Evolutionary conservation across 1,284 basidiomycete genomes (phyloP).

Genomic region (Lentinula novae-zelandiae): DNA sequence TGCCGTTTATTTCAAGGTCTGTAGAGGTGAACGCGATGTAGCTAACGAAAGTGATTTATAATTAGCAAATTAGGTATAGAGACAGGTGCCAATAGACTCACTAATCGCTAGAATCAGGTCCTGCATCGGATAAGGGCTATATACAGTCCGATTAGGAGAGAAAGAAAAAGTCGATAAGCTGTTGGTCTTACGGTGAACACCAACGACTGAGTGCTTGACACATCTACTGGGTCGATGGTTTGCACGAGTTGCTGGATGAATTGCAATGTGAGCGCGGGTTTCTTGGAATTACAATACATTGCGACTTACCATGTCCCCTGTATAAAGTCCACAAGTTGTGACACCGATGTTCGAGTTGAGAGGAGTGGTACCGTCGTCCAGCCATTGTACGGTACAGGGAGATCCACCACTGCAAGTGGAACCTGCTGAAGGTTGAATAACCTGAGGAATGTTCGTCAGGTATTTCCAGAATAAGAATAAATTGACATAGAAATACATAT

Average conservation of each 20-base stretch:
- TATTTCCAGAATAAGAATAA: neutral
- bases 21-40: constrained; percentile 58
- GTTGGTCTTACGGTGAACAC: constrained; percentile 47
- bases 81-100: constrained; percentile 27
- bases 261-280: constrained; percentile 2
- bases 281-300: neutral
- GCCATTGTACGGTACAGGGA: constrained; percentile 51
- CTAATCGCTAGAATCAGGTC: constrained; percentile 52
- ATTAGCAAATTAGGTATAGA: neutral
- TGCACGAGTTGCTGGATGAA: constrained; percentile 49
- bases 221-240: constrained; percentile 43
- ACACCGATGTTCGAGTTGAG: constrained; percentile 45
- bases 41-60: constrained; percentile 25
- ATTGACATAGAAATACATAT: constrained; percentile 4
- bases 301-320: constrained; percentile 42
- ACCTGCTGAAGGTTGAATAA: constrained; percentile 40
- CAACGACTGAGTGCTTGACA: constrained; percentile 48
- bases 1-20: constrained; percentile 30
- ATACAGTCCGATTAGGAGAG: neutral
- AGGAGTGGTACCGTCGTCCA: constrained; percentile 56
- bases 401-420: constrained; percentile 48
- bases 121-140: constrained; percentile 41
- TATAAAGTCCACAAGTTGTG: constrained; percentile 50
- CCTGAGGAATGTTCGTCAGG: constrained; percentile 30
- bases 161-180: neutral